These are phyloP conservation scores for Oropetium thomaeum DNA, from an alignment of 176 grass and related monocot genomes.

Conservation along the genomic window DNA sequence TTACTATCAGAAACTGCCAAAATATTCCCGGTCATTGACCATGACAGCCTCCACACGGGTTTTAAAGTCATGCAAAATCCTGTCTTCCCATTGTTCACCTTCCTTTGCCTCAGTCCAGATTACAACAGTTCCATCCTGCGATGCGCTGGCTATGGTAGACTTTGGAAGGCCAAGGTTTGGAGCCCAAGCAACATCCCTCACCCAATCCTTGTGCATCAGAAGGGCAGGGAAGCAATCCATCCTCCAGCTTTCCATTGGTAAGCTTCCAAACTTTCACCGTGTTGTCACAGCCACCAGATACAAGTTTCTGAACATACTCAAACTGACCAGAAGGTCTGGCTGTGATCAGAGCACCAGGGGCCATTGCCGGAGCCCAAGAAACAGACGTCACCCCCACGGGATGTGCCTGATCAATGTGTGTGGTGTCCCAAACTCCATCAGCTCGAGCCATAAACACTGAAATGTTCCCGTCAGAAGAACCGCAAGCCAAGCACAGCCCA, in stretches of 20 bases:
- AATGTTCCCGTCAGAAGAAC: slow-evolving; percentile 77
- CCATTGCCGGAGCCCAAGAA: slow-evolving; percentile 62
- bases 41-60: slow-evolving; percentile 69
- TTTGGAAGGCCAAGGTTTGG: slow-evolving; percentile 76
- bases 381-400: slow-evolving; percentile 70
- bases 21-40: slow-evolving; percentile 71
- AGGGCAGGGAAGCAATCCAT: slow-evolving; percentile 80
- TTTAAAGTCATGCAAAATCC: slow-evolving; percentile 58
- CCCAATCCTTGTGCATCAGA: slow-evolving; percentile 68
- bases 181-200: slow-evolving; percentile 63
- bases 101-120: slow-evolving; percentile 68
- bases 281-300: slow-evolving; percentile 70
- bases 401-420: slow-evolving; percentile 68
- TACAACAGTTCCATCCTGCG: slow-evolving; percentile 77
- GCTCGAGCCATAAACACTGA: slow-evolving; percentile 61
- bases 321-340: slow-evolving; percentile 47
- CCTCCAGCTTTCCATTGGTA: slow-evolving; percentile 62
- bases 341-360: slow-evolving; percentile 48
- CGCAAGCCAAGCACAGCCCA: slow-evolving; percentile 68
- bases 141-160: slow-evolving; percentile 71
- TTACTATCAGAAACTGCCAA: slow-evolving; percentile 62
- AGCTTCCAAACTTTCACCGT: slow-evolving; percentile 81
- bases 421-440: slow-evolving; percentile 70
- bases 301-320: slow-evolving; percentile 72
- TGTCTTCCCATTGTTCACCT: slow-evolving; percentile 67